A percentile compares a stretch with the other conserved stretches of the same genome.
Conservation (phyloP, 805 yeast species). For the Huiozyma sinensis region DNA sequence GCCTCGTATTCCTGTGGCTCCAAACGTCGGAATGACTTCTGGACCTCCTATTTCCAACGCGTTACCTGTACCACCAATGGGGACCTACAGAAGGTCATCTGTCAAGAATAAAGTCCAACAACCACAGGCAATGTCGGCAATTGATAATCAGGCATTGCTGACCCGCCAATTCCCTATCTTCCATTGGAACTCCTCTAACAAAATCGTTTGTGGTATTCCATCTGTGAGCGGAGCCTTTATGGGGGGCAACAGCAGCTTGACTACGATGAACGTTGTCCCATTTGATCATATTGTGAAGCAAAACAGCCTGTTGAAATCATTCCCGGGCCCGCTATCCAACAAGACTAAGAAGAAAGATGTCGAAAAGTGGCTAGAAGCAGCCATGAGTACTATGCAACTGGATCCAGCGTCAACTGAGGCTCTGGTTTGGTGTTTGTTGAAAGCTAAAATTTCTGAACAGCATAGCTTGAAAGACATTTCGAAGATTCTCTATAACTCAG, state of each 20-base stretch:
- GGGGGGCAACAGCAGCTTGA: constrained; percentile 10
- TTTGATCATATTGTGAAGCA: constrained; percentile 26
- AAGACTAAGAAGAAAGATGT: constrained; percentile 58
- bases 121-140: constrained; percentile 1
- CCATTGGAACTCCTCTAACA: constrained; percentile 46
- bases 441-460: constrained; percentile 18
- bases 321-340: constrained; percentile 42
- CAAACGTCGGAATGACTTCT: too few relatives aligned
- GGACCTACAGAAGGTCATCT: too few relatives aligned
- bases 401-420: constrained; percentile 13
- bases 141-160: constrained; percentile 44
- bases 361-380: constrained; percentile 52
- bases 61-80: too few relatives aligned
- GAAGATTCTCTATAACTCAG: constrained; percentile 22
- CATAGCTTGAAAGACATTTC: constrained; percentile 27
- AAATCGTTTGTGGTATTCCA: constrained; percentile 37
- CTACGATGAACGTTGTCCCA: constrained; percentile 30
- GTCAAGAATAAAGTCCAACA: too few relatives aligned
- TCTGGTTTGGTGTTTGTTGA: constrained; percentile 17
- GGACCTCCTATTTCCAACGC: too few relatives aligned
- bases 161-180: constrained; percentile 68
- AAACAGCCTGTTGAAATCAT: constrained; percentile 25
- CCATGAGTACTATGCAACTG: constrained; percentile 17
- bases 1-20: too few relatives aligned
- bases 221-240: constrained; percentile 12